Base-by-base conservation (phyloP, 257 asterid genomes). In the Solanum corneliomulleri region DNA sequence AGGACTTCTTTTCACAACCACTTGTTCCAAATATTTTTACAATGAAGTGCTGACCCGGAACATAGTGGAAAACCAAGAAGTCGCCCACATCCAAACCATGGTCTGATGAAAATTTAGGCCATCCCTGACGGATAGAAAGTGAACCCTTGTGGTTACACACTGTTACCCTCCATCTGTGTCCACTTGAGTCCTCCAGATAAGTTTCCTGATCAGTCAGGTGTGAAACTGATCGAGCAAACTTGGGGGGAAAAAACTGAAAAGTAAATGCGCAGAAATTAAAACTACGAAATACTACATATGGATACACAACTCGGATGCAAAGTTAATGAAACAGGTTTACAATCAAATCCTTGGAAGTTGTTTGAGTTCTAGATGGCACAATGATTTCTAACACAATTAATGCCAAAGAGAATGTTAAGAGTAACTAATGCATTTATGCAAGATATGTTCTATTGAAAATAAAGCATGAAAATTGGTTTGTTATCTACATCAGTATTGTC, bases 221-320 rank as follows among this genome's bases (percentile, higher is more conserved):
- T 56, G 68, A 10, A 87, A 90, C 86, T 18, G 21, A 60, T 60
- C 87, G 81, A 58, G 88, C 93, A 89, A 92, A 91, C 45, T 15
- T 44, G 45, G 94, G 95, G 86, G 99, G 99, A 85, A 95, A 83
- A 89, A 68, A 90, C 99, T 96, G 94, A 90, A 89, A 88, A 78
- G 88, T 20, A 88, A 42, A 42, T 29, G 82, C 41, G 71, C 35
- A 86, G 88, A 62, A 42, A 39, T 81, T 49, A 49, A 29, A 81
- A 81, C 85, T 18, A 81, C 45, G 69, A 81, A 18, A 20, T 81
- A 49, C 86, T 49, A 83, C 58, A 70, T 58, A 60, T 49, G 7
- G 1, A 81, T 21, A 3, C 69, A 31, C 60, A 81, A 29, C 45
- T 49, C 45, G 35, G 35, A 80, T 49, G 20, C 85, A 47, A 29